Conservation (phyloP, 1,139 yeast species). For the Geotrichum aggregatum region DNA sequence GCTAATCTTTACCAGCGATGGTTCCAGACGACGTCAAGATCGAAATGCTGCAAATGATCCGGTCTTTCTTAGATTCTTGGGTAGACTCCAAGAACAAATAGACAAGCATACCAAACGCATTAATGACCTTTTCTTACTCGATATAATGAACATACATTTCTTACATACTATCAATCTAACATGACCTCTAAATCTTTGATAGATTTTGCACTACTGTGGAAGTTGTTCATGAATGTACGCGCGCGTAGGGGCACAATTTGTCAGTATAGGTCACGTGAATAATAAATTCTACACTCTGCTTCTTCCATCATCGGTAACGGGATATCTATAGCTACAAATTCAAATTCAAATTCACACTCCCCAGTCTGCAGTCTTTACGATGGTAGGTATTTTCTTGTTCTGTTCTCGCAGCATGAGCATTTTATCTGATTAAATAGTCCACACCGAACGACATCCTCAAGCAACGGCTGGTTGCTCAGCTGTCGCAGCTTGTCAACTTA, state of each 20-base stretch:
- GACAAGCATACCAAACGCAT: background rate
- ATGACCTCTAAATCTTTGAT: too few species aligned
- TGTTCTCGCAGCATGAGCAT: background rate
- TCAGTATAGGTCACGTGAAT: background rate
- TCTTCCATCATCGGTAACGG: background rate
- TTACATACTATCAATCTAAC: too few species aligned
- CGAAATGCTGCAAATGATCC: conserved; percentile 56
- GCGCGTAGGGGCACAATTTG: too few species aligned
- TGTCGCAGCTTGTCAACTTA: conserved; percentile 1
- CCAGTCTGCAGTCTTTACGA: background rate
- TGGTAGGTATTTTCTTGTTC: conserved; percentile 4
- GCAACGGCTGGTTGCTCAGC: conserved; percentile 10
- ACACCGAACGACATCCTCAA: conserved; percentile 10
- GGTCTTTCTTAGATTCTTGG: conserved; percentile 52
- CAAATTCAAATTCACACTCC: too few species aligned
- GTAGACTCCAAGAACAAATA: conserved; percentile 28
- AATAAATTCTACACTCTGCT: background rate
- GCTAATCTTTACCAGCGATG: conserved; percentile 37
- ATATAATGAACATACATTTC: too few species aligned
- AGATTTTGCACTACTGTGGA: too few species aligned
- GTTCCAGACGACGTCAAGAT: conserved; percentile 64
- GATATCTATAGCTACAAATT: too few species aligned
- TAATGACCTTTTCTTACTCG: too few species aligned
- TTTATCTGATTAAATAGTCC: conserved; percentile 2
- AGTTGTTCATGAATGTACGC: too few species aligned